A percentile compares a stretch with the other conserved stretches of the same genome.
phyloP scores from a whole-genome alignment of 306 rosid species.

The Fagus sylvatica region DNA sequence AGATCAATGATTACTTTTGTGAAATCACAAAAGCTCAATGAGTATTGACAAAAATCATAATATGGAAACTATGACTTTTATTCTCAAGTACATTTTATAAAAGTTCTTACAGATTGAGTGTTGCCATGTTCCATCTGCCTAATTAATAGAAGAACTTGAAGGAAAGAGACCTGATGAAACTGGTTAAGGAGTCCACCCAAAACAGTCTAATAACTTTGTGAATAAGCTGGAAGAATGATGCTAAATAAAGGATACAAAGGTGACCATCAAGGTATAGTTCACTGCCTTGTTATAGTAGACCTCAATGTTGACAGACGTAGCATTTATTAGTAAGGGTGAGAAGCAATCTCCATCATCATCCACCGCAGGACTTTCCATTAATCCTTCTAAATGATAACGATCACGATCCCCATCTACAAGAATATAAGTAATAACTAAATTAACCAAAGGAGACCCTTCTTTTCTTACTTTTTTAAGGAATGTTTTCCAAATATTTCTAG shows the following conservation, averaged over 20 bases:
- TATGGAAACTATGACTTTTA: background rate
- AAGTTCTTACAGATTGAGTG: slow-evolving; percentile 85
- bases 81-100: slow-evolving; percentile 7
- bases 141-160: slow-evolving; percentile 95
- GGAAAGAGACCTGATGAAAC: slow-evolving; percentile 74
- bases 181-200: slow-evolving; percentile 53
- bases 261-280: slow-evolving; percentile 98
- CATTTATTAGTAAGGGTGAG: slow-evolving; percentile 80
- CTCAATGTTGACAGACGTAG: slow-evolving; percentile 87
- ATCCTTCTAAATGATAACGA: slow-evolving; percentile 76
- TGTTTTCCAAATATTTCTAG: background rate
- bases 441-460: slow-evolving; percentile 6
- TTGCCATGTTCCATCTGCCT: slow-evolving; percentile 99
- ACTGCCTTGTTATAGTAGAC: slow-evolving; percentile 96
- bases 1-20: slow-evolving; percentile 9
- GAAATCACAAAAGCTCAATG: background rate
- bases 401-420: slow-evolving; percentile 72
- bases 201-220: slow-evolving; percentile 26
- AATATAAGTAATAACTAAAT: slow-evolving; percentile 24
- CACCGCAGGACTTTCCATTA: slow-evolving; percentile 92
- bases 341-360: slow-evolving; percentile 94
- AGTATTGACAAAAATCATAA: background rate
- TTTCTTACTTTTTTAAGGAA: background rate
- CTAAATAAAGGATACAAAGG: slow-evolving; percentile 84
- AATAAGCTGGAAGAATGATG: slow-evolving; percentile 16